These are phyloP conservation scores for Cladophialophora chaetospira DNA, from an alignment of 2,329 filamentous ascomycete species.

Conservation along the genomic window DNA sequence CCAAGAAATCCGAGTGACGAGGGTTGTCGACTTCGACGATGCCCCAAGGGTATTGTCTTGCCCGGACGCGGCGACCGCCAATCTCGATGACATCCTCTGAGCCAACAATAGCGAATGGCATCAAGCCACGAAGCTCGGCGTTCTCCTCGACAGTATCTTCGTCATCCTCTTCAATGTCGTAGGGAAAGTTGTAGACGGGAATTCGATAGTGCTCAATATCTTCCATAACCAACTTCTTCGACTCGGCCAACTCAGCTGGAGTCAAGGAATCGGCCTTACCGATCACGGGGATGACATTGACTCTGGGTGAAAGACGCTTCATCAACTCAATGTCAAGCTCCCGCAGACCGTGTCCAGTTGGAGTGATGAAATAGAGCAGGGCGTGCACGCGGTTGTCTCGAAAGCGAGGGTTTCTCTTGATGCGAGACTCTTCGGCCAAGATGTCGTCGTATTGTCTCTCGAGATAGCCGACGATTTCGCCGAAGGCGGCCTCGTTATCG, in stretches of 20 bases:
- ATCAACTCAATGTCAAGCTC: constrained; percentile 99
- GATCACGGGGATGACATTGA: constrained; percentile 98
- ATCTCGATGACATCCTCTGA: constrained; percentile 96
- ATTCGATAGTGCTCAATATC: constrained; percentile 99
- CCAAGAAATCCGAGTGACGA: constrained; percentile 96
- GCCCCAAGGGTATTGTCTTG: constrained; percentile 98
- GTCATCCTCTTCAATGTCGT: constrained; percentile 99
- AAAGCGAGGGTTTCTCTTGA: constrained; percentile 99
- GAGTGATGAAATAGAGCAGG: constrained; percentile 98
- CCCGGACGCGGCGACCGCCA: constrained; percentile 86
- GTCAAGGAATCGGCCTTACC: constrained; percentile 98
- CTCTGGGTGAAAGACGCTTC: constrained; percentile 96
- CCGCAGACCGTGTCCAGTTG: constrained; percentile 94
- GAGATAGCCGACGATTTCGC: constrained; percentile 96
- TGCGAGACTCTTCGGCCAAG: constrained; percentile 97
- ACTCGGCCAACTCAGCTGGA: constrained; percentile 93
- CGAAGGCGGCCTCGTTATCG: constrained; percentile 98
- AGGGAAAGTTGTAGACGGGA: constrained; percentile 99
- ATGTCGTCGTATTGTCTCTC: constrained; percentile 99
- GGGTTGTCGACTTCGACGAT: constrained; percentile 99
- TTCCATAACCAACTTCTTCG: constrained; percentile 99
- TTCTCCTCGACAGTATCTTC: constrained; percentile 99
- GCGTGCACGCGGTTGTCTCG: constrained; percentile 98
- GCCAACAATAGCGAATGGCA: constrained; percentile 98
- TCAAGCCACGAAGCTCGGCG: constrained; percentile 91